Evolutionary conservation across 75 land plant species (phyloP), one percentile per base, ranked within the genome.

Genomic region (Chamaecyparis obtusa): DNA sequence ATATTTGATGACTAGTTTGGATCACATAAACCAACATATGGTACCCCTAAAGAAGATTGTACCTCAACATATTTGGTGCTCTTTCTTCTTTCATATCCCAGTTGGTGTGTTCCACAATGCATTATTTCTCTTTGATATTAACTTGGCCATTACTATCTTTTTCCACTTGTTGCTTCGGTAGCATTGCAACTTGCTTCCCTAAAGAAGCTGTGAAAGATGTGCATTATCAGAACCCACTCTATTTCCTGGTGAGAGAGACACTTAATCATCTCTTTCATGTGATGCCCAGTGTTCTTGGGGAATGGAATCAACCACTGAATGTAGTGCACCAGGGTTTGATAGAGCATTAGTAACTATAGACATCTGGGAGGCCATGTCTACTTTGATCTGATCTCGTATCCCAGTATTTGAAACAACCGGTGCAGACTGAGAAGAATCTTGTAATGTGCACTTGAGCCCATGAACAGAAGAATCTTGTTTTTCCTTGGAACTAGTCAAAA

Each of bases 361-460:
- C 11, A 10, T 37, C 19, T 82, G 56, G 21, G 60, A 51, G 33
- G 85, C 21, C 24, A 57, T 15, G 27, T 60, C 67, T 37, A 37
- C 67, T 30, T 69, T 67, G n/a, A 44, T 83, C 46, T 86, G 90
- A 76, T 82, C 83, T 85, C 54, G 67, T 19, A 86, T 15, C 77
- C n/a, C 43, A 80, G 36, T 81, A 67, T 46, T 46, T 1, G 21
- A 51, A 5, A 15, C 51, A 57, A 37, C 72, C 39, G 36, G 37
- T 64, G 75, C 2, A 9, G 83, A 80, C 27, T 27, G 48, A 5
- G 83, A 24, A 21, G 83, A 80, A 27, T 43, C 48, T 43, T 80
- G 24, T 43, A 80, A 41, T 43, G 49, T n/a, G n/a, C 5, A 21
- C 48, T 43, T 24, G 21, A 10, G 56, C 46, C 44, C 84, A 84